Percentiles rank a stretch among this genome's conserved stretches.
These are phyloP conservation scores for Ophiostoma quercus DNA, from an alignment of 2,329 filamentous ascomycete genomes.

Conservation along the genomic window DNA sequence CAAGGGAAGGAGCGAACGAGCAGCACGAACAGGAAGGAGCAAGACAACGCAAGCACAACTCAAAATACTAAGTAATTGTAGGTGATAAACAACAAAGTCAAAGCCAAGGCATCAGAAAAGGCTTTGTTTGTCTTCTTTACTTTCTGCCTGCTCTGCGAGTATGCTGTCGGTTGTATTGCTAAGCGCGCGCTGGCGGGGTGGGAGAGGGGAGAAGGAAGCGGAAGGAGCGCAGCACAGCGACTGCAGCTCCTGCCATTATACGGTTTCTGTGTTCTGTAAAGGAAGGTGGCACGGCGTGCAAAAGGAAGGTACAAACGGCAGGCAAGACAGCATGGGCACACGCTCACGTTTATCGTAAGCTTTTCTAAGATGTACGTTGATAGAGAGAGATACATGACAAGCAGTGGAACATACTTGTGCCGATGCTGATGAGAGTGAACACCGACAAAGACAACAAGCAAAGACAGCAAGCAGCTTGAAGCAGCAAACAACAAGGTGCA, in stretches of 20 bases:
- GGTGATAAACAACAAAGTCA: background rate
- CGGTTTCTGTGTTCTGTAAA: background rate
- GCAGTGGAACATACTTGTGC: background rate
- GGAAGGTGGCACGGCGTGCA: conserved; percentile 3
- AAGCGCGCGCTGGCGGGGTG: conserved; percentile 23
- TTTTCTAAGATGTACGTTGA: background rate
- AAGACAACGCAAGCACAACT: background rate
- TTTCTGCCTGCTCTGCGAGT: background rate
- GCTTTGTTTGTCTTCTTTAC: background rate
- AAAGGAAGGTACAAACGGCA: background rate
- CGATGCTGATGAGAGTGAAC: background rate
- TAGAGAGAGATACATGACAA: background rate
- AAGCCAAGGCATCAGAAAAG: background rate
- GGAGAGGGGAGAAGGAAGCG: background rate
- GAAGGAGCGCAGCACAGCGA: conserved; percentile 3
- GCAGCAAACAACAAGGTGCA: background rate
- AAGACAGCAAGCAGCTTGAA: no score
- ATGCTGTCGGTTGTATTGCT: conserved; percentile 20
- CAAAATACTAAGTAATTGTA: background rate
- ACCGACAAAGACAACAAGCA: background rate
- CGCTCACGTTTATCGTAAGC: background rate
- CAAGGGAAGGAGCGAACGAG: background rate
- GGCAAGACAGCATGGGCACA: background rate
- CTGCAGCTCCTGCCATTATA: background rate
- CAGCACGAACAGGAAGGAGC: conserved; percentile 1